phyloP scores from a whole-genome alignment of 768 basidiomycete species.

The Lepiota subincarnata region DNA sequence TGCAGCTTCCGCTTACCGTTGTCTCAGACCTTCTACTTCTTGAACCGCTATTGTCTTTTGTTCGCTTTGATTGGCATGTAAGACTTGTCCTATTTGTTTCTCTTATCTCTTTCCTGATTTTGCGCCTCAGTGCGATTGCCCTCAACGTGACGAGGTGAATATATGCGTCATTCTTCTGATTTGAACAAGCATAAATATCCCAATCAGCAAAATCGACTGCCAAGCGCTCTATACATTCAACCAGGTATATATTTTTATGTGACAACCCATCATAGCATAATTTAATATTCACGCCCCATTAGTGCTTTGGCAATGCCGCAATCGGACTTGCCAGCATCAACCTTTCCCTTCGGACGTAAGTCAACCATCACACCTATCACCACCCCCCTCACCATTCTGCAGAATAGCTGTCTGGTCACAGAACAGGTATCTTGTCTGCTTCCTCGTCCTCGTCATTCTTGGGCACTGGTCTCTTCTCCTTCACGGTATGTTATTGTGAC shows the following conservation, averaged over 20 bases:
- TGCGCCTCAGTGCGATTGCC: slow-evolving; percentile 42
- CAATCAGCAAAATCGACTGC: slow-evolving; percentile 49
- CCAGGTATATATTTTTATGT: slow-evolving; percentile 31
- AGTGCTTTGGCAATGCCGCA: slow-evolving; percentile 58
- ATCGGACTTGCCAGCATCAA: slow-evolving; percentile 72
- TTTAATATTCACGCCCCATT: background rate
- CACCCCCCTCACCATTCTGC: background rate
- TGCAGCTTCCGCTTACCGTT: background rate
- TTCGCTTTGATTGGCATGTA: slow-evolving; percentile 69
- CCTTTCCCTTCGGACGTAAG: slow-evolving; percentile 64
- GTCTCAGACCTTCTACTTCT: slow-evolving; percentile 60
- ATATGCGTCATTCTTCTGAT: background rate
- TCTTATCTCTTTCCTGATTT: background rate
- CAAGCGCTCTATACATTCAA: slow-evolving; percentile 70
- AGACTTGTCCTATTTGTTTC: slow-evolving; percentile 22
- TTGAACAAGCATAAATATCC: background rate
- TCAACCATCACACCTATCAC: slow-evolving; percentile 15
- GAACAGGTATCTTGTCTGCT: slow-evolving; percentile 45
- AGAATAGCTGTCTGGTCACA: slow-evolving; percentile 74
- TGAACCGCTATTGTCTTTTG: slow-evolving; percentile 61
- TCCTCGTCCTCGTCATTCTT: slow-evolving; percentile 53
- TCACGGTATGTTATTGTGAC: slow-evolving; percentile 41
- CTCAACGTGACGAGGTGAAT: slow-evolving; percentile 53
- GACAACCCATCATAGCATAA: background rate
- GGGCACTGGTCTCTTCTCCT: slow-evolving; percentile 71